Evolutionary conservation across 1,284 basidiomycete genomes (phyloP).

Genomic region (Mycena citricolor): DNA sequence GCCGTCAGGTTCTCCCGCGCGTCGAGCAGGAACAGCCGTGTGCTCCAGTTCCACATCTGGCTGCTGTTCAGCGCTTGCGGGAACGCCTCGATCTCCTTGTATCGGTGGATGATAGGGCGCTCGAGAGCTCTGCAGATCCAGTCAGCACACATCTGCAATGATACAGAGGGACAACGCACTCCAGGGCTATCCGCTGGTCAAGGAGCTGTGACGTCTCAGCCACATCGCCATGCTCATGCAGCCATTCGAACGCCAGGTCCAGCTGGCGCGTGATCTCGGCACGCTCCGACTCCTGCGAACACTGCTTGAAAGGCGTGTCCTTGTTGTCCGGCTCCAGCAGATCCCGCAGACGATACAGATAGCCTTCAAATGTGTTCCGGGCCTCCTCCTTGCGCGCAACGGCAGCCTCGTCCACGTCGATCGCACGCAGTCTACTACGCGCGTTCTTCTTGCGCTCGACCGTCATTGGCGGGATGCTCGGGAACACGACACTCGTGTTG

Average conservation of each 20-base stretch:
- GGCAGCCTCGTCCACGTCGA: constrained; percentile 76
- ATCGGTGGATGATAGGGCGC: constrained; percentile 79
- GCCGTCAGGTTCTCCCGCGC: constrained; percentile 71
- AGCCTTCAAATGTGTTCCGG: constrained; percentile 88
- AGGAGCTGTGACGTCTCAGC: constrained; percentile 76
- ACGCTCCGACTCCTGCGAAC: constrained; percentile 74
- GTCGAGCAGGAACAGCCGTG: constrained; percentile 78
- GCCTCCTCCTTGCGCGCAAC: constrained; percentile 87
- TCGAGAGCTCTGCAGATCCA: constrained; percentile 63
- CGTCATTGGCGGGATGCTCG: constrained; percentile 70
- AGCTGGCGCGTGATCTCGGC: constrained; percentile 62
- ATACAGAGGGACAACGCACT: constrained; percentile 53
- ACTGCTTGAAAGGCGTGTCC: constrained; percentile 76
- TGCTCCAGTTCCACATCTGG: constrained; percentile 81
- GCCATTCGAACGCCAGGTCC: constrained; percentile 77
- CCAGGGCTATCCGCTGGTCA: constrained; percentile 73
- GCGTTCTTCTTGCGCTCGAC: constrained; percentile 71
- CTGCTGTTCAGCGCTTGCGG: constrained; percentile 72
- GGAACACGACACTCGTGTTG: constrained; percentile 59
- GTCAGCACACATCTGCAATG: constrained; percentile 8
- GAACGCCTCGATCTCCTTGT: constrained; percentile 82
- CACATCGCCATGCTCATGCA: constrained; percentile 82
- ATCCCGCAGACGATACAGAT: constrained; percentile 89
- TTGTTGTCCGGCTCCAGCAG: constrained; percentile 67
- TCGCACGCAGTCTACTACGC: constrained; percentile 73